Conservation (phyloP, 2,329 filamentous ascomycete genomes). For the Botrytis pseudocinerea region DNA sequence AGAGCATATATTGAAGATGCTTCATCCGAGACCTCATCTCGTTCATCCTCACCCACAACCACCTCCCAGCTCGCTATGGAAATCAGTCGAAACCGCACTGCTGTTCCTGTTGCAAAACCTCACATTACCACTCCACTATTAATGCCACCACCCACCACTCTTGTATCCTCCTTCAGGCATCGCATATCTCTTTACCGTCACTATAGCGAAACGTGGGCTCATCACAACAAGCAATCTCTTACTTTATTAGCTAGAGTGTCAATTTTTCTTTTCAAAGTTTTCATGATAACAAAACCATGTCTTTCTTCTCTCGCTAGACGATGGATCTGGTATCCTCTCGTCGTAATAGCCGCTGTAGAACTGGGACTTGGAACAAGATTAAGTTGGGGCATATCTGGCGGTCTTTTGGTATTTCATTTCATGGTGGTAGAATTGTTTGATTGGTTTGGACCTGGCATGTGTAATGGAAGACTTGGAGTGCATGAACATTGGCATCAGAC, state of each 20-base stretch:
- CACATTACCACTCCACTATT: slow-evolving; percentile 43
- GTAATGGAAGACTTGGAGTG: slow-evolving; percentile 20
- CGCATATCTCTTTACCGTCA: slow-evolving; percentile 41
- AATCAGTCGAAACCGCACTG: slow-evolving; percentile 17
- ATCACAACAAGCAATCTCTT: slow-evolving; percentile 39
- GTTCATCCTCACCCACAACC: slow-evolving; percentile 29
- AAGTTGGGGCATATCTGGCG: slow-evolving; percentile 43
- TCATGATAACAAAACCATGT: slow-evolving; percentile 66
- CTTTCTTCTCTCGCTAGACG: slow-evolving; percentile 67
- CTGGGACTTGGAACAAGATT: slow-evolving; percentile 47
- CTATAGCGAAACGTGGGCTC: slow-evolving; percentile 40
- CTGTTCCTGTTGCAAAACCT: slow-evolving; percentile 19
- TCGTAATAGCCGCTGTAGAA: slow-evolving; percentile 69
- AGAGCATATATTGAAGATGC: slow-evolving; percentile 39
- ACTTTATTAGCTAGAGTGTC: slow-evolving; percentile 50
- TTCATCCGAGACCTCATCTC: slow-evolving; percentile 26
- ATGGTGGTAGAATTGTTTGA: slow-evolving; percentile 46
- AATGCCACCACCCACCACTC: slow-evolving; percentile 44
- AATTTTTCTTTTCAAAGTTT: slow-evolving; percentile 69
- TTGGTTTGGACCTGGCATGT: slow-evolving; percentile 37
- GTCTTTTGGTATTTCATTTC: slow-evolving; percentile 51
- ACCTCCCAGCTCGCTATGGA: slow-evolving; percentile 31
- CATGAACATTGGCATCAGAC: slow-evolving; percentile 18
- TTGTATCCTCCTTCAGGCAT: slow-evolving; percentile 38
- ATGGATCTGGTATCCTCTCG: slow-evolving; percentile 64